phyloP scores from a whole-genome alignment of 371 early-diverging fungal genomes.

The Syncephalis plumigaleata region DNA sequence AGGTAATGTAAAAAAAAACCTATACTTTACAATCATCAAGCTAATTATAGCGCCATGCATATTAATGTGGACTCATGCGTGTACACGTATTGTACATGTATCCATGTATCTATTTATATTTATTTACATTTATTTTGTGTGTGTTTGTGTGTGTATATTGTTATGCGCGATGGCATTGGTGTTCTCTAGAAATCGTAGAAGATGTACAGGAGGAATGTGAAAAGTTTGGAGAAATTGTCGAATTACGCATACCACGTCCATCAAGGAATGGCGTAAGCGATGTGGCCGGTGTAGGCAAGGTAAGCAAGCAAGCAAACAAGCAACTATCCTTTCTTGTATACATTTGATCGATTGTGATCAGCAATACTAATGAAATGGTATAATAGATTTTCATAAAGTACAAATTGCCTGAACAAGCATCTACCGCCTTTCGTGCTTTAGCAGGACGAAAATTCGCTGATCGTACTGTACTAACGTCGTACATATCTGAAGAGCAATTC shows the following conservation, averaged over 20 bases:
- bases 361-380: not conserved
- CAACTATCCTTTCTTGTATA: not conserved
- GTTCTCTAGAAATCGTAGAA: slow-evolving; percentile 62
- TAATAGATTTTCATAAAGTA: slow-evolving; percentile 74
- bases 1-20: too few relatives aligned
- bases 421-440: slow-evolving; percentile 59
- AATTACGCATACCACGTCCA: slow-evolving; percentile 77
- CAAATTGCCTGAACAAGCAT: slow-evolving; percentile 28
- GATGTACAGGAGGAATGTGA: slow-evolving; percentile 83
- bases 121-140: too few relatives aligned
- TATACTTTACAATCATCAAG: too few relatives aligned
- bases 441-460: slow-evolving; percentile 91
- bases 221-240: slow-evolving; percentile 66
- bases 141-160: slow-evolving; percentile 5
- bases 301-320: too few relatives aligned
- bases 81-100: too few relatives aligned
- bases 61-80: too few relatives aligned
- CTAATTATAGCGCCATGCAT: too few relatives aligned
- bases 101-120: not conserved
- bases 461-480: slow-evolving; percentile 81
- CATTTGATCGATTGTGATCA: not conserved
- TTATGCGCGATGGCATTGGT: not conserved
- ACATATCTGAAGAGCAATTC: slow-evolving; percentile 52
- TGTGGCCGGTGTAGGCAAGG: slow-evolving; percentile 70
- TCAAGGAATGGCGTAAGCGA: slow-evolving; percentile 19